Base-by-base conservation (phyloP, 495 filamentous ascomycete species). In the Stereocaulon alpinum region DNA sequence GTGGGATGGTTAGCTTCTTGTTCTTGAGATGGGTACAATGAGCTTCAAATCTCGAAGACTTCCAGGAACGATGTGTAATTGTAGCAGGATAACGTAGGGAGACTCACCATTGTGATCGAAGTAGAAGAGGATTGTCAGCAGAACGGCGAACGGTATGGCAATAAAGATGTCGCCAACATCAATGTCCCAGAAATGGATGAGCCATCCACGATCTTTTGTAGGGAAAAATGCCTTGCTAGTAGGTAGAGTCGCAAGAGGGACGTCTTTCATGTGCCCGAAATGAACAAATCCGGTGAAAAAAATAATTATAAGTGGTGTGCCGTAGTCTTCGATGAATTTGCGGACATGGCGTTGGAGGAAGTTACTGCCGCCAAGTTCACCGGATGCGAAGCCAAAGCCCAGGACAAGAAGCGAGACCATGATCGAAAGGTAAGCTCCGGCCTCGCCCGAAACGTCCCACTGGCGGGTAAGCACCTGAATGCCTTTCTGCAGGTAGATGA, bases 201-300 rank as follows among this genome's bases (percentile, higher is more conserved):
- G 78, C 92, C 92, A 97, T 10, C 76, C 74, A 7, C 91, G 79
- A 63, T 89, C 82, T 1, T 73, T 72, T 0, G 92, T 95, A 2
- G 92, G 91, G 63, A 82, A 85, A 76, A 96, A 97, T 0, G 91
- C 82, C 55, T 78, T 83, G 62, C 81, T 83, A 4, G 82, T 88
- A 1, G 87, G 88, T 47, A 93, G 69, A 9, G 76, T 82, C 55
- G 81, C 76, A 4, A 91, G 74, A 18, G 80, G 68, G 18, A 94
- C 76, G 30, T 78, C 71, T 34, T 68, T 69, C 86, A 94, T 89
- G 62, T 85, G 84, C 22, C 90, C 90, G 58, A 93, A 79, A 67
- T 91, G 88, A 5, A 89, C 84, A 63, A 92, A 95, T 6, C 89
- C 89, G 7, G 88, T 89, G 68, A 93, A 94, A 71, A 94, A 94